Evolutionary conservation across 2,329 filamentous ascomycete species (phyloP), one percentile per base, ranked within the genome.

Genomic region (Cladobotryum protrusum): DNA sequence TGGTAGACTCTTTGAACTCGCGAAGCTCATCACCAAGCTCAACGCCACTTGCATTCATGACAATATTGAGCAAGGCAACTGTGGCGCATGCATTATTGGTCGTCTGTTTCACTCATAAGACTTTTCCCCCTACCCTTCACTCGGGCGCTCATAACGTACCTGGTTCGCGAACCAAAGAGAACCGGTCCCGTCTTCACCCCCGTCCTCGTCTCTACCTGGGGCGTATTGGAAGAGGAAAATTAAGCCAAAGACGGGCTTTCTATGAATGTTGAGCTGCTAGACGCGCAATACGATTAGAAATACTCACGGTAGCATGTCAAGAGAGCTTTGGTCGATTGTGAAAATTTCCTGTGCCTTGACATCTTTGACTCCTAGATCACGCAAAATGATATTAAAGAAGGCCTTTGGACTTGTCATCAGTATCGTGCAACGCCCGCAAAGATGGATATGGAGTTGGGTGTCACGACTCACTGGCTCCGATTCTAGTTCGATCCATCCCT

Each of bases 121-220:
- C 13, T 41, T 12, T 3, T 17, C 35, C n/a, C n/a, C n/a, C 29
- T 17, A 14, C 24, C 33, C 1, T 11, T 20, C n/a, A 12, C 18
- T 24, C 12, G 2, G 24, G 19, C 11, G 24, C 24, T 29, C 24
- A 8, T 29, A 59, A n/a, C 70, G 17, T 63, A 88, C 86, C 71
- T 95, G 92, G 61, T 96, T 96, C 24, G 91, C 90, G 66, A 96
- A 97, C 92, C 93, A 99, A 15, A 97, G 72, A 3, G 48, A 45
- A n/a, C 47, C 53, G 3, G 55, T 48, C 3, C 80, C 71, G 41
- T 70, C 72, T 54, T 78, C 73, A 49, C 75, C 60, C 72, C 79
- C 60, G 71, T 79, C 57, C 65, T 81, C 75, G n/a, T 77, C 74
- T 32, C 79, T 67, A 46, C 74, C 78, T 29, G 79, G 76, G 58